These are phyloP conservation scores for Thermothelomyces thermophilus DNA, from an alignment of 2,329 filamentous ascomycete species.

Conservation along the genomic window DNA sequence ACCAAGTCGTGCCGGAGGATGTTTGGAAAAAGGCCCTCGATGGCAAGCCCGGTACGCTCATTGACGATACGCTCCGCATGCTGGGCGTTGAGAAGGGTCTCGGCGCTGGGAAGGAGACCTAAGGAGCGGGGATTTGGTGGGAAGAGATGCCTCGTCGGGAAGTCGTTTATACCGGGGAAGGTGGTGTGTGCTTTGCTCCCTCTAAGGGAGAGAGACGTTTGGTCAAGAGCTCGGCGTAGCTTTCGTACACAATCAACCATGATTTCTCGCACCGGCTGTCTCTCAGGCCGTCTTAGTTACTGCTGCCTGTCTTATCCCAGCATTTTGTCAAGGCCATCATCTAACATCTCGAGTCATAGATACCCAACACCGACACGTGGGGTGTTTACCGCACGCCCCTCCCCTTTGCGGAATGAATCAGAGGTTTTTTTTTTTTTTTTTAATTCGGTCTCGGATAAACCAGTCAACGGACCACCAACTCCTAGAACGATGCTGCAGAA, in stretches of 20 bases:
- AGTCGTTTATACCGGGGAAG: too few relatives aligned
- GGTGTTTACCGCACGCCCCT: too few relatives aligned
- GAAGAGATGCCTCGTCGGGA: not conserved
- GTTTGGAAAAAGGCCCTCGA: conserved; percentile 65
- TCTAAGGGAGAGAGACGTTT: too few relatives aligned
- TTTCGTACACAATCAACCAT: not conserved
- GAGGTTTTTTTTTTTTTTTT: too few relatives aligned
- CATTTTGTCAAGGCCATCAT: too few relatives aligned
- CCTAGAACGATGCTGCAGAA: not conserved
- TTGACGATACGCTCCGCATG: conserved; percentile 58
- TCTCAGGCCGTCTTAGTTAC: too few relatives aligned
- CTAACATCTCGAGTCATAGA: not conserved
- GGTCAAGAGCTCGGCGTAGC: not conserved
- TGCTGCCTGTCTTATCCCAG: too few relatives aligned
- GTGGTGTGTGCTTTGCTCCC: too few relatives aligned
- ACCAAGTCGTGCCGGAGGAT: conserved; percentile 51
- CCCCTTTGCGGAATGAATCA: not conserved
- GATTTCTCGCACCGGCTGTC: too few relatives aligned
- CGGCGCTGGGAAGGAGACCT: not conserved
- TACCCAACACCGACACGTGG: not conserved
- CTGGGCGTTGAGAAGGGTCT: conserved; percentile 30
- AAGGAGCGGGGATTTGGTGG: not conserved
- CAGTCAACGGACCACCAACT: not conserved
- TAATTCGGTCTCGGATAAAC: too few relatives aligned
- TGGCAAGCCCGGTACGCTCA: conserved; percentile 53